phyloP scores from a whole-genome alignment of 2,329 filamentous ascomycete species.

The Ophiostoma tasmaniense region DNA sequence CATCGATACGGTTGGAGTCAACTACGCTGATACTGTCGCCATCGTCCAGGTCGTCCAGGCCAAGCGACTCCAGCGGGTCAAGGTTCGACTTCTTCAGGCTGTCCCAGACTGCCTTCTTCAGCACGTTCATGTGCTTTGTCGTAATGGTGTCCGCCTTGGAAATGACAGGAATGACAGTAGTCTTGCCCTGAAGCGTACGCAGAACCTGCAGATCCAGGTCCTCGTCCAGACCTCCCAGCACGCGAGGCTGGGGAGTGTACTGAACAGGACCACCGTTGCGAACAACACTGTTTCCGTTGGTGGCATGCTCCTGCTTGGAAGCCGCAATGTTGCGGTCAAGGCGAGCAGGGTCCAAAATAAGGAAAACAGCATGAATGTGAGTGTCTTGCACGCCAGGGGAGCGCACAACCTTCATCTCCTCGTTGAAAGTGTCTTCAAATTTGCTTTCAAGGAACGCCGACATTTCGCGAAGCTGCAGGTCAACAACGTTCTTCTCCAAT shows the following conservation, averaged over 20 bases:
- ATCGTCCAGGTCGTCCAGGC: constrained; percentile 66
- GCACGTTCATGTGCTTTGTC: constrained; percentile 82
- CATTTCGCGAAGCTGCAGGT: constrained; percentile 88
- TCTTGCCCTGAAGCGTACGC: constrained; percentile 81
- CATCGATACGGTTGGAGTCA: constrained; percentile 44
- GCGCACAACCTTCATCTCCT: constrained; percentile 95
- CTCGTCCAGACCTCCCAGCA: constrained; percentile 68
- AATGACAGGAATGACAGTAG: constrained; percentile 89
- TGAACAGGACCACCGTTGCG: constrained; percentile 41
- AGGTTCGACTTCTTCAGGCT: constrained; percentile 78
- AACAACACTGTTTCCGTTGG: constrained; percentile 34
- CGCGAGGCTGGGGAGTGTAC: constrained; percentile 34
- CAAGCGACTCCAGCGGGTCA: constrained; percentile 79
- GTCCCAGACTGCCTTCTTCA: constrained; percentile 86
- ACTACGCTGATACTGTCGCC: constrained; percentile 33
- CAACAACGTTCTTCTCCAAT: constrained; percentile 87
- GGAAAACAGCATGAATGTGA: constrained; percentile 92
- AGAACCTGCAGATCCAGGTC: constrained; percentile 86
- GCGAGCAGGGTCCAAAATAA: constrained; percentile 78
- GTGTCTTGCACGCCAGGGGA: constrained; percentile 90
- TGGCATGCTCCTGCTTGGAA: constrained; percentile 40
- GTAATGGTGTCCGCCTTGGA: constrained; percentile 96
- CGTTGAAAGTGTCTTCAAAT: constrained; percentile 93
- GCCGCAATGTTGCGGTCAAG: constrained; percentile 74
- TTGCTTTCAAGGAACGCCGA: constrained; percentile 91